Evolutionary conservation across 495 filamentous ascomycete species (phyloP), one percentile per base, ranked within the genome.

Genomic region (Viridothelium virens): DNA sequence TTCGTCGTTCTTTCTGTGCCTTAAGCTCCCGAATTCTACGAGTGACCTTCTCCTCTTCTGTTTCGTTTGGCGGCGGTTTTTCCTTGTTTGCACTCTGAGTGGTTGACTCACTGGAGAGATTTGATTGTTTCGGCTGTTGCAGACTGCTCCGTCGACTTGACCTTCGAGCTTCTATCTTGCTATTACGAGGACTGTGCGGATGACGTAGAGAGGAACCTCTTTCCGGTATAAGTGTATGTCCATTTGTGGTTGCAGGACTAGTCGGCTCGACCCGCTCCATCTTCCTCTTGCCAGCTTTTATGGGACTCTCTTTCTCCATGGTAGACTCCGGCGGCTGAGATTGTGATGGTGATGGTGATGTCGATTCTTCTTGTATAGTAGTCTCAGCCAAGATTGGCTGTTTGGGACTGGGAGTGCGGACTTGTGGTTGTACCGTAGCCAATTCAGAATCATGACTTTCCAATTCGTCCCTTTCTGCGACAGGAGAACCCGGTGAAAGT

Each of bases 31-130:
- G 63, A 34, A 72, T 72, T 18, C 53, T 59, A 10, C 70, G 70
- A 38, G 64, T 68, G 41, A 72, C 70, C 31, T 68, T 72, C 56
- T 65, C 70, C 46, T 72, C 70, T 10, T 72, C 70, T 56, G 70
- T 59, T 44, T 64, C 37, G 31, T 64, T 46, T 6, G 37, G 38
- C 14, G 36, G 48, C 62, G 69, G 61, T 18, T 68, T 65, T 34
- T 69, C 65, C 11, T 7, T 56, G 33, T 56, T 31, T 47, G 66
- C 38, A 39, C 50, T 46, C 36, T 33, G 25, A 36, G 11, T 33
- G 5, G 18, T 14, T 0, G 11, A 11, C 31, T 36, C 53, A 18
- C 31, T 5, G 53, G 36, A 59, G 53, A 36, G 9, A 14, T n/a
- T 7, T 18, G 31, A n/a, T 59, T 59, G 5, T 25, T 25, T 25